Evolutionary conservation across 768 basidiomycete species (phyloP).

Genomic region (Boletus insuetus): DNA sequence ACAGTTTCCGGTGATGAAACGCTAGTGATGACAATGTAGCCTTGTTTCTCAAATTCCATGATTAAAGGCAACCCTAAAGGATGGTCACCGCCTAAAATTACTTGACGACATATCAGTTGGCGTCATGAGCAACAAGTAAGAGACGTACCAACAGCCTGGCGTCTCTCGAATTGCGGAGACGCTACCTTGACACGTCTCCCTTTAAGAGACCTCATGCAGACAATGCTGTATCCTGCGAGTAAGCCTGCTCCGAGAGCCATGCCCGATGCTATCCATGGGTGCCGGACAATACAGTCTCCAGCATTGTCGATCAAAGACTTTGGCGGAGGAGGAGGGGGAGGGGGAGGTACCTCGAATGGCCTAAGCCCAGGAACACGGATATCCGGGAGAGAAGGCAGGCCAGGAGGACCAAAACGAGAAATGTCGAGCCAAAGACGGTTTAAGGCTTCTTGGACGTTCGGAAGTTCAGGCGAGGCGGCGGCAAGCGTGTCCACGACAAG

Average conservation of each 20-base stretch:
- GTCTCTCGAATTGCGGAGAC: conserved; percentile 37
- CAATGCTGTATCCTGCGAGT: conserved; percentile 51
- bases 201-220: conserved; percentile 22
- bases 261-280: conserved; percentile 62
- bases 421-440: conserved; percentile 77
- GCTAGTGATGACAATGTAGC: conserved; percentile 81
- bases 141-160: conserved; percentile 44
- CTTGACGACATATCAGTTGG: conserved; percentile 35
- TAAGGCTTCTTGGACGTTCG: conserved; percentile 61
- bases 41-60: conserved; percentile 68
- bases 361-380: conserved; percentile 65
- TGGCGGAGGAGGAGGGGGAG: conserved; percentile 57
- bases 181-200: conserved; percentile 24
- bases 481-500: conserved; percentile 55
- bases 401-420: conserved; percentile 70
- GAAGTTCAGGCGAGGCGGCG: conserved; percentile 57
- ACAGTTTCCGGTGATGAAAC: conserved; percentile 70
- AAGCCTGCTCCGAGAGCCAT: conserved; percentile 61
- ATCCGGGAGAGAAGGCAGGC: conserved; percentile 42
- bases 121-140: background rate
- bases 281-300: conserved; percentile 48
- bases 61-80: conserved; percentile 72
- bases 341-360: conserved; percentile 65
- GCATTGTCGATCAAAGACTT: conserved; percentile 45
- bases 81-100: conserved; percentile 79